Base-by-base conservation (phyloP, 495 filamentous ascomycete species). In the Glutinoglossum americanum region DNA sequence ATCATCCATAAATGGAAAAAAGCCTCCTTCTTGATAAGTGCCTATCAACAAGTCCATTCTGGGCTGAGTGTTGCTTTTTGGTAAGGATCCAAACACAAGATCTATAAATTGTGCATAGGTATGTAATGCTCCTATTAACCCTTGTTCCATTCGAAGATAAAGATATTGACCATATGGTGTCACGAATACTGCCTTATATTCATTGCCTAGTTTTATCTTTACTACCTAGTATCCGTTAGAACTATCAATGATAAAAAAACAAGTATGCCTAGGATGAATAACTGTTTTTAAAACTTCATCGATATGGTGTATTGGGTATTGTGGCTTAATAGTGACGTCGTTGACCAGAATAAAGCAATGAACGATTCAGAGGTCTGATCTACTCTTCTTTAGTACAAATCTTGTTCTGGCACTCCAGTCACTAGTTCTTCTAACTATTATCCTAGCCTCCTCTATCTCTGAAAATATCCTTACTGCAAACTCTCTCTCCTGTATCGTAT, bases 341-440 rank as follows among this genome's bases (percentile, higher is more conserved):
- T 61, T 61, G 17, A 61, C 44, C 1, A 57, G 59, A 1, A 59
- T 61, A 27, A 59, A 61, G 59, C 54, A 59, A 25, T 61, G 59
- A 1, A 45, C 41, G 0, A 45, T 4, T 45, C 41, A 13, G 4
- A 45, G 41, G 5, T 30, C 37, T 28, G 56, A 59, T 1, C 44
- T 47, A 15, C 53, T 53, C 32, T 61, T 61, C 39, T 58, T 61
- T 0, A 26, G 56, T 15, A 41, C 56, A 21, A 61, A 60, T 21
- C 53, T 54, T 0, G 37, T 59, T 3, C 51, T 0, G 1, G 57
- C 33, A 11, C 39, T 33, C 55, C 55, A 57, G 11, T 53, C 37
- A 25, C 55, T 57, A 17, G 17, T 15, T 28, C 30, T 21, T 26
- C 37, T 3, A 8, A 45, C 33, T 3, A 57, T 3, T 3, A 57